Conservation (phyloP, 2,329 filamentous ascomycete species). For the Beauveria scarabaeidicola region DNA sequence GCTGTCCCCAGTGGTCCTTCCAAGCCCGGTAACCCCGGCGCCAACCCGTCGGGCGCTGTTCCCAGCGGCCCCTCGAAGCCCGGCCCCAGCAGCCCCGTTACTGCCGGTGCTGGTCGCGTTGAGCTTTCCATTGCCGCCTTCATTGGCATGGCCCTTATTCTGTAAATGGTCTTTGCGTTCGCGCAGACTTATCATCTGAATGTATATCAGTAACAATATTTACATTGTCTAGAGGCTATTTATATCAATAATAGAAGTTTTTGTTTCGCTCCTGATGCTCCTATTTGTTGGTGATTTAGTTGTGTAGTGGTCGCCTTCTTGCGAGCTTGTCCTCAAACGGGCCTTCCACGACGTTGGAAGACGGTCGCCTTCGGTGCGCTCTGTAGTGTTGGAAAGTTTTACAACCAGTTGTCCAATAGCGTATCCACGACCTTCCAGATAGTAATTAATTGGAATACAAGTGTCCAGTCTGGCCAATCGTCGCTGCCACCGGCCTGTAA, state of each 20-base stretch:
- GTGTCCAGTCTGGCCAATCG: no score
- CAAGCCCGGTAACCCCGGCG: not conserved
- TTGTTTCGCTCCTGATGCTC: not conserved
- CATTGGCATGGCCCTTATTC: slow-evolving; percentile 1
- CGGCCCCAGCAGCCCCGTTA: not conserved
- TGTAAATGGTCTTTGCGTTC: slow-evolving; percentile 4
- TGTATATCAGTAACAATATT: not conserved
- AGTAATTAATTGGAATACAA: no score
- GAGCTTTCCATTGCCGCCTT: not conserved
- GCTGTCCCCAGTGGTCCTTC: not conserved
- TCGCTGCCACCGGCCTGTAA: no score
- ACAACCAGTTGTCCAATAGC: no score
- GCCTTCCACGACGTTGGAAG: no score
- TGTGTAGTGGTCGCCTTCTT: no score
- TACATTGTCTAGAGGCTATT: slow-evolving; percentile 2
- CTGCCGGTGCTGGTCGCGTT: not conserved
- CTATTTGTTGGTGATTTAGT: not conserved
- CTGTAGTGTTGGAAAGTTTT: no score
- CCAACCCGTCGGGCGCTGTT: not conserved
- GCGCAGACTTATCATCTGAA: not conserved
- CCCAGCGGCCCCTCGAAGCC: not conserved
- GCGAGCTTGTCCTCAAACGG: no score
- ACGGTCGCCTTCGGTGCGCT: no score
- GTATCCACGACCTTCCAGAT: no score
- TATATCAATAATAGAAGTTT: slow-evolving; percentile 4